phyloP scores from a whole-genome alignment of 1,139 yeast species.

The Suhomyces choctaworum region DNA sequence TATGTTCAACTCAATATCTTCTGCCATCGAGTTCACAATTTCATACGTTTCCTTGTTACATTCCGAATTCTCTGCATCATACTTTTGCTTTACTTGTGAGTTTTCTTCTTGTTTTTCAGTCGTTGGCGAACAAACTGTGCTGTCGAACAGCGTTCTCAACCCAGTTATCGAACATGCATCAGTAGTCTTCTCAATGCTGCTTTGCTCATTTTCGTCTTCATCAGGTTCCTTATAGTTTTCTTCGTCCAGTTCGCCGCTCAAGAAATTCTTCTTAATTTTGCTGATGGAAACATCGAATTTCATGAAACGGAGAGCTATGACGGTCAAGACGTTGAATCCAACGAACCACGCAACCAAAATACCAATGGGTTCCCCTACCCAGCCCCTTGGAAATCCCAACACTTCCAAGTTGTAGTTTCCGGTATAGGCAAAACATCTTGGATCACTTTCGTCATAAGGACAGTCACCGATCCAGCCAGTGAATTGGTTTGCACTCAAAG shows the following conservation, averaged over 20 bases:
- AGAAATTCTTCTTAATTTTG: constrained; percentile 36
- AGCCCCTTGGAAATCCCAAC: constrained; percentile 63
- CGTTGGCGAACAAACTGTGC: neutral
- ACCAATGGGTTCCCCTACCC: constrained; percentile 70
- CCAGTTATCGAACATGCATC: neutral
- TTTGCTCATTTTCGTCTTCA: constrained; percentile 1
- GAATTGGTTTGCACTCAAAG: constrained; percentile 64
- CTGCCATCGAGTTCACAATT: neutral
- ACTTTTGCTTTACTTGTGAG: neutral
- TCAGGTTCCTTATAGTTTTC: constrained; percentile 14
- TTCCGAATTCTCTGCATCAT: neutral
- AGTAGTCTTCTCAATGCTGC: neutral
- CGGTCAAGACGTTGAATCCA: constrained; percentile 54
- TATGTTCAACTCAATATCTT: constrained; percentile 18
- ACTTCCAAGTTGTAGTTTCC: constrained; percentile 55
- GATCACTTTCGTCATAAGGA: constrained; percentile 31
- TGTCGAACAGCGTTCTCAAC: neutral
- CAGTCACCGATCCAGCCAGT: constrained; percentile 62
- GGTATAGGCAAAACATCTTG: constrained; percentile 41
- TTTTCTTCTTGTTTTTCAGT: neutral
- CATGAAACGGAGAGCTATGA: constrained; percentile 43
- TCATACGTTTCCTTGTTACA: no score
- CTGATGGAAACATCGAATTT: constrained; percentile 59
- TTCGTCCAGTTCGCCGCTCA: constrained; percentile 33
- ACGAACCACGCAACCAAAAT: constrained; percentile 60